Evolutionary conservation across 1,284 basidiomycete species (phyloP).

Genomic region (Sporisorium scitamineum): DNA sequence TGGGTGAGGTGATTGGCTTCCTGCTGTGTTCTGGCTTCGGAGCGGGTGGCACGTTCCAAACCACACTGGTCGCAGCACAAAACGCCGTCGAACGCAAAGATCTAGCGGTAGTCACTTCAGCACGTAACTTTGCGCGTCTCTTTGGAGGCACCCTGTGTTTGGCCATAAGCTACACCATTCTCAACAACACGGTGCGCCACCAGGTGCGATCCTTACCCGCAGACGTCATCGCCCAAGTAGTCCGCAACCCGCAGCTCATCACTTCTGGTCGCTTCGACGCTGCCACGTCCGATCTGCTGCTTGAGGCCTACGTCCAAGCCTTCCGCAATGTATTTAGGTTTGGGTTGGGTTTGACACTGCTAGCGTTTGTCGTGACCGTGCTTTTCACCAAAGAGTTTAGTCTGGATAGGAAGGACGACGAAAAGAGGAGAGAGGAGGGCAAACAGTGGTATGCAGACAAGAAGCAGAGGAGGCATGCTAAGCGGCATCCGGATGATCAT

Average conservation of each 20-base stretch:
- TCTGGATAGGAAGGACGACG: conserved; percentile 75
- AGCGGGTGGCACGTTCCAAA: conserved; percentile 73
- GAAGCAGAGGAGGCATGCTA: conserved; percentile 26
- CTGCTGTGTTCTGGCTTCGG: conserved; percentile 79
- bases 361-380: conserved; percentile 69
- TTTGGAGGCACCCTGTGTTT: conserved; percentile 77
- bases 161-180: conserved; percentile 74
- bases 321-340: conserved; percentile 74
- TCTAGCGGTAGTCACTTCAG: conserved; percentile 79
- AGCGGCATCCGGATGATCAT: conserved; percentile 7
- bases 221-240: conserved; percentile 24
- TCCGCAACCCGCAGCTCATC: conserved; percentile 48
- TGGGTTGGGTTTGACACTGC: conserved; percentile 41
- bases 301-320: conserved; percentile 75
- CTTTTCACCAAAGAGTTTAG: conserved; percentile 75
- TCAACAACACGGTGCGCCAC: conserved; percentile 52
- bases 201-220: conserved; percentile 14
- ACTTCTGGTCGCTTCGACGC: conserved; percentile 22
- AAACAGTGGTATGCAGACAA: conserved; percentile 57
- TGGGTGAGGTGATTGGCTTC: conserved; percentile 75
- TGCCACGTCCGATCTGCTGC: conserved; percentile 67
- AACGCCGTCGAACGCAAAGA: conserved; percentile 77
- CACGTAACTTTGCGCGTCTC: conserved; percentile 77
- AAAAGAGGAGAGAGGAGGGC: conserved; percentile 70
- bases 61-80: conserved; percentile 75